Conservation (phyloP, 805 yeast genomes). For the Dipodascus geniculatus region DNA sequence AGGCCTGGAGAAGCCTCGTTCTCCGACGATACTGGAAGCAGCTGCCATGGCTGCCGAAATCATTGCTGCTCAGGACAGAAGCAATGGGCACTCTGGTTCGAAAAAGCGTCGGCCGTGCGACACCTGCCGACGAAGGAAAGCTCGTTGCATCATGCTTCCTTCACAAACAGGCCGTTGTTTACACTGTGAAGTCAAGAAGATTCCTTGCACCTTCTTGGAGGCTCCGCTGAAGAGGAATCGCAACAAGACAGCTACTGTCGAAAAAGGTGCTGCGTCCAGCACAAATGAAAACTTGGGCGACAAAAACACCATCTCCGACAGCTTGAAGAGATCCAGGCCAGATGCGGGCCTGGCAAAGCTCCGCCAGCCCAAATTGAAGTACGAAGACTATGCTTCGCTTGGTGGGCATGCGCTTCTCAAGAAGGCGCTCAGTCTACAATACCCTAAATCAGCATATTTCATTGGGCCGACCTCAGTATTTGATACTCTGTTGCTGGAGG, state of each 20-base stretch:
- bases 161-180: conserved; percentile 40
- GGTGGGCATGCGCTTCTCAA: conserved; percentile 54
- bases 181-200: conserved; percentile 62
- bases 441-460: conserved; percentile 79
- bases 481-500: conserved; percentile 58
- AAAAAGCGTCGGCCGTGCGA: conserved; percentile 54
- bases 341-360: conserved; percentile 14
- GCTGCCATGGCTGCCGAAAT: conserved; percentile 77
- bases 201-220: conserved; percentile 66
- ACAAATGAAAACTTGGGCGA: conserved; percentile 1
- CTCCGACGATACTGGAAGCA: conserved; percentile 24
- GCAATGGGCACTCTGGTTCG: not conserved
- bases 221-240: conserved; percentile 26
- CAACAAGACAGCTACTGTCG: conserved; percentile 17
- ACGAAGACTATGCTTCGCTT: conserved; percentile 55
- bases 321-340: conserved; percentile 12
- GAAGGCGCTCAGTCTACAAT: conserved; percentile 64
- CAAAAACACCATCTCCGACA: not conserved
- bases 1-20: not conserved
- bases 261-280: conserved; percentile 5
- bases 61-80: conserved; percentile 79
- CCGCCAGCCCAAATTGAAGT: conserved; percentile 31
- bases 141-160: conserved; percentile 61
- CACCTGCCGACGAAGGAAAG: conserved; percentile 70
- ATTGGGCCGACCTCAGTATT: conserved; percentile 83